These are phyloP conservation scores for Quercus bicolor DNA, from an alignment of 306 rosid genomes.

Conservation along the genomic window DNA sequence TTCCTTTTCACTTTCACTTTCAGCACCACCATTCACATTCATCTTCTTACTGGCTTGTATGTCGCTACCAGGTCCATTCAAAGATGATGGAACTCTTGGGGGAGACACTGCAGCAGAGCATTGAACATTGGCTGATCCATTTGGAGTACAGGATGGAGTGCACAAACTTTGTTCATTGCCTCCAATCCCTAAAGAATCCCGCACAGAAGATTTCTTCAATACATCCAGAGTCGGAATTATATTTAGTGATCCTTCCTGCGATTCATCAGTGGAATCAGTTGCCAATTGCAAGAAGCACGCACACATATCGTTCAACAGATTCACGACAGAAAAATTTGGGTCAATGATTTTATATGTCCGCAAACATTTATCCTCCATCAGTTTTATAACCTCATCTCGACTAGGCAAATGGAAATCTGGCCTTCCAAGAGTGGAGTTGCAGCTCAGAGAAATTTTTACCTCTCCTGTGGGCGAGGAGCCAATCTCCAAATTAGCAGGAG, in stretches of 20 bases:
- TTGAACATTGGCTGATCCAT: conserved; percentile 34
- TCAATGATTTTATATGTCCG: conserved; percentile 56
- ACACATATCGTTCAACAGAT: conserved; percentile 61
- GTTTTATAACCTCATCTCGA: conserved; percentile 49
- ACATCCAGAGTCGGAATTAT: conserved; percentile 33
- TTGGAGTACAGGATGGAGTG: conserved; percentile 19
- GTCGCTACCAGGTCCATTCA: conserved; percentile 27
- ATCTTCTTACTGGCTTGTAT: conserved; percentile 22
- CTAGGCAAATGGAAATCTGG: conserved; percentile 51
- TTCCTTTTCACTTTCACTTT: conserved; percentile 28
- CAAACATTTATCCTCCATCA: conserved; percentile 77
- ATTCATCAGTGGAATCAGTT: conserved; percentile 58
- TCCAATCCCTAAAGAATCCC: conserved; percentile 20
- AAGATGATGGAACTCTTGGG: conserved; percentile 17
- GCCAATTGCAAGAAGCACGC: conserved; percentile 56
- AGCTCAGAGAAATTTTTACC: conserved; percentile 74
- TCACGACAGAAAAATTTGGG: conserved; percentile 62
- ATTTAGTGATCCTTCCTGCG: conserved; percentile 56
- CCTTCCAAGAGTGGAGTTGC: conserved; percentile 44
- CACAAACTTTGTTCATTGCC: conserved; percentile 36
- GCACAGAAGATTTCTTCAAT: conserved; percentile 33
- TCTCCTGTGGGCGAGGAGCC: conserved; percentile 57
- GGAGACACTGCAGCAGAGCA: conserved; percentile 25
- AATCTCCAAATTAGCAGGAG: conserved; percentile 44
- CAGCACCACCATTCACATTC: conserved; percentile 28